Evolutionary conservation across 1,139 yeast genomes (phyloP).

Genomic region (Magnusiomyces suaveolens): DNA sequence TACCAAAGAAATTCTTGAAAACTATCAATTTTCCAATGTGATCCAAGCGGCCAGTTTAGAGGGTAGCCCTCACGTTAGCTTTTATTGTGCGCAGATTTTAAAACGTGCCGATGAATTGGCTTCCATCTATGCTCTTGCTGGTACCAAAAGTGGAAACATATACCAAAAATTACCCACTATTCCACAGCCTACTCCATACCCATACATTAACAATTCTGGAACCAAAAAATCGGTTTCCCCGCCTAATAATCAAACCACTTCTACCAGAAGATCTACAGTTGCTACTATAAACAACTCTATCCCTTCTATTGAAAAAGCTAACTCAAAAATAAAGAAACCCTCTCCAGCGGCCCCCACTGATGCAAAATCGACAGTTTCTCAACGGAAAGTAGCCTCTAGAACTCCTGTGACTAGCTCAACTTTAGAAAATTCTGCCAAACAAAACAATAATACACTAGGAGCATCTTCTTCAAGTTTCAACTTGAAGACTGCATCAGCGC

Average conservation of each 20-base stretch:
- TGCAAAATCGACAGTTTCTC: neutral
- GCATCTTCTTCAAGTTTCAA: neutral
- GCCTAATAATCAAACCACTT: neutral
- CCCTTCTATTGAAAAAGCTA: neutral
- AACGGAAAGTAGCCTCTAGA: neutral
- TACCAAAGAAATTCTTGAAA: conserved; percentile 19
- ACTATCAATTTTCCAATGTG: conserved; percentile 21
- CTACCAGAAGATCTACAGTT: neutral
- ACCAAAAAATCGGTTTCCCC: neutral
- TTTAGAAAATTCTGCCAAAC: too few relatives aligned
- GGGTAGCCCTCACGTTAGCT: conserved; percentile 13
- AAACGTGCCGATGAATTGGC: conserved; percentile 8
- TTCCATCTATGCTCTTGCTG: conserved; percentile 1
- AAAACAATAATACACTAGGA: too few relatives aligned
- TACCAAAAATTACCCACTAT: neutral
- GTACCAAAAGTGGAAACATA: neutral
- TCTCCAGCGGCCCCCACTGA: neutral
- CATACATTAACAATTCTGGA: neutral
- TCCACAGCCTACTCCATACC: neutral
- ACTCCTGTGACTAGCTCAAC: neutral
- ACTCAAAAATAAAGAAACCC: neutral
- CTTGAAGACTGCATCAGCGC: neutral
- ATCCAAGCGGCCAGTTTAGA: conserved; percentile 16
- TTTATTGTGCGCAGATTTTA: conserved; percentile 5
- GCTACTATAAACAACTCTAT: neutral